These are phyloP conservation scores for Dryas octopetala DNA, from an alignment of 306 rosid genomes.

Conservation along the genomic window DNA sequence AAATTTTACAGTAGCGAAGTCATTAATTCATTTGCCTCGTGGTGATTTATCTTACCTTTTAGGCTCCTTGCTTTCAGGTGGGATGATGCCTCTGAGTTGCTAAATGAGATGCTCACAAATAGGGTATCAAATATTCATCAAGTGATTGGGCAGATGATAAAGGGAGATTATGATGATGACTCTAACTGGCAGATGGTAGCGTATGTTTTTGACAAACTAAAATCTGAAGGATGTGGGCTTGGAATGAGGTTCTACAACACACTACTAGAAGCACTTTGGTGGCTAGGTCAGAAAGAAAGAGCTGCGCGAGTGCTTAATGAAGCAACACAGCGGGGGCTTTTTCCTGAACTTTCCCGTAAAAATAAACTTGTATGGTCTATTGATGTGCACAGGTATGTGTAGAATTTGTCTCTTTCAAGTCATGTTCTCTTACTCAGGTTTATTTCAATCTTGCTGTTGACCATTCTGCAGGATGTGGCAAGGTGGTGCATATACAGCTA, in stretches of 20 bases:
- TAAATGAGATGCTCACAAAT: conserved; percentile 68
- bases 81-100: conserved; percentile 70
- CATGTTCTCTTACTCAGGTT: conserved; percentile 4
- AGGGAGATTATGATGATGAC: conserved; percentile 90
- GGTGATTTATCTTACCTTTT: conserved; percentile 28
- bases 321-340: conserved; percentile 84
- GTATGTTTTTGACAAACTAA: conserved; percentile 91
- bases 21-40: background rate
- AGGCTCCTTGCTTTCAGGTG: conserved; percentile 53
- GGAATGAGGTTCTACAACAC: conserved; percentile 86
- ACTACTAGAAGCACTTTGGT: conserved; percentile 94
- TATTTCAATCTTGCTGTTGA: conserved; percentile 22
- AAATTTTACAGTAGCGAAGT: background rate
- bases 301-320: conserved; percentile 89
- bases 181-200: conserved; percentile 98
- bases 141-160: conserved; percentile 89
- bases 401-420: conserved; percentile 21
- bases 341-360: conserved; percentile 83
- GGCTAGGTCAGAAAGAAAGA: conserved; percentile 87
- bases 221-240: conserved; percentile 77
- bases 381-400: conserved; percentile 82
- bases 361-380: conserved; percentile 81
- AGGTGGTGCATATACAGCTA: conserved; percentile 87
- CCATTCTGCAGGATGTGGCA: conserved; percentile 79
- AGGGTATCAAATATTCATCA: conserved; percentile 84